Evolutionary conservation across 768 basidiomycete species (phyloP).

Genomic region (Tulasnella sp.): DNA sequence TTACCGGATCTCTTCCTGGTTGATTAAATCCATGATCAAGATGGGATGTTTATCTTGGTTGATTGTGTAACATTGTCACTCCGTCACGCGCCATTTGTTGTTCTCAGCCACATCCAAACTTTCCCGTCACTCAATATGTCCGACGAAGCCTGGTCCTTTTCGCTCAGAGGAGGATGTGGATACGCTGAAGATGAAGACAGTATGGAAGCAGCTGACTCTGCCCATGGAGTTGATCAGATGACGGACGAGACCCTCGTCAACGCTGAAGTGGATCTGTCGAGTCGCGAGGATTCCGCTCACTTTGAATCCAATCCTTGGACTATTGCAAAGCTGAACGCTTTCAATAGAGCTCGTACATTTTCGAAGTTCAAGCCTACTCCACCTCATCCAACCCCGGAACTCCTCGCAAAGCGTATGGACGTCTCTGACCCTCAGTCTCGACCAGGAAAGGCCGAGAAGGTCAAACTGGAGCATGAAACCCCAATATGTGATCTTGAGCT

Average conservation of each 20-base stretch:
- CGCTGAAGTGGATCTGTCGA: constrained; percentile 57
- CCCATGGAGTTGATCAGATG: background rate
- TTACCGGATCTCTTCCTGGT: background rate
- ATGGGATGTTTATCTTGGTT: background rate
- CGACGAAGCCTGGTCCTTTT: constrained; percentile 14
- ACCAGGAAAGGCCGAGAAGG: background rate
- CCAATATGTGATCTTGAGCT: background rate
- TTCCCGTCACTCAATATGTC: background rate
- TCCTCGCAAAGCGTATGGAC: background rate
- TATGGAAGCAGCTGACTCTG: background rate
- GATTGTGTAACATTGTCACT: background rate
- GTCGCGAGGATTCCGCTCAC: constrained; percentile 55
- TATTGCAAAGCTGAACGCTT: constrained; percentile 76
- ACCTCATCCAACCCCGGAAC: background rate
- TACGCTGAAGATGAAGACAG: constrained; percentile 1
- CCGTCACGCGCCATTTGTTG: background rate
- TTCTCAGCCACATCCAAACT: background rate
- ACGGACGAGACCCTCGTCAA: constrained; percentile 33
- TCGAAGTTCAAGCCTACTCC: background rate
- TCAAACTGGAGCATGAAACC: background rate
- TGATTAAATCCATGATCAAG: background rate
- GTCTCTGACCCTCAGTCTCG: background rate
- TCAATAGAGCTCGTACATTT: constrained; percentile 36
- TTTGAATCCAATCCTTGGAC: constrained; percentile 78
- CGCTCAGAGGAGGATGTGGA: constrained; percentile 4